These are phyloP conservation scores for Cutaneotrichosporon daszewskae DNA, from an alignment of 1,284 basidiomycete genomes.

Conservation along the genomic window DNA sequence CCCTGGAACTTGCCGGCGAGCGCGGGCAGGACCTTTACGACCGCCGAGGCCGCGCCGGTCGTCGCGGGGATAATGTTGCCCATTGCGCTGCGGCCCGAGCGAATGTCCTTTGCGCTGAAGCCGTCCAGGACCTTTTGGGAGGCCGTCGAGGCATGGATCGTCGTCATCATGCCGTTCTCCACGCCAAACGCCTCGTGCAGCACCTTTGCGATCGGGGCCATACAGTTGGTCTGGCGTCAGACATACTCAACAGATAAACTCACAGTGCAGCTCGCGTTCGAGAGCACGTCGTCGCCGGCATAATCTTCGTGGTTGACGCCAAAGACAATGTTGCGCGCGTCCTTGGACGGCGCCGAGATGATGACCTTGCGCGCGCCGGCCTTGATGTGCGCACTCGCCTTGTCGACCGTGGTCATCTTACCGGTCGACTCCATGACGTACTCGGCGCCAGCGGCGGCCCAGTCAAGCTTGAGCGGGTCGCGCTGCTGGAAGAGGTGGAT, in stretches of 20 bases:
- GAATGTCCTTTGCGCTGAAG: conserved; percentile 46
- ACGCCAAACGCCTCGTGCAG: conserved; percentile 45
- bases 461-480: conserved; percentile 43
- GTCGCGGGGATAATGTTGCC: conserved; percentile 48
- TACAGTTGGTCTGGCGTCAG: conserved; percentile 50
- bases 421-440: conserved; percentile 47
- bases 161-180: conserved; percentile 49
- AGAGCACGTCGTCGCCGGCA: conserved; percentile 39
- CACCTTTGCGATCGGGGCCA: conserved; percentile 47
- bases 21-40: conserved; percentile 47
- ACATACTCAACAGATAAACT: too few relatives aligned
- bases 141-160: conserved; percentile 48
- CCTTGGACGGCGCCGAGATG: conserved; percentile 47
- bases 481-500: conserved; percentile 46
- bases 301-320: conserved; percentile 48
- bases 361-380: conserved; percentile 45
- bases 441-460: conserved; percentile 42
- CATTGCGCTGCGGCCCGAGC: conserved; percentile 41
- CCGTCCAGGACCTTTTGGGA: conserved; percentile 48
- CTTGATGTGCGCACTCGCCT: conserved; percentile 41
- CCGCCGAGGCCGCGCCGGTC: conserved; percentile 47
- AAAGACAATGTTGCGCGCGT: conserved; percentile 41
- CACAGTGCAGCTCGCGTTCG: conserved; percentile 49
- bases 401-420: conserved; percentile 42
- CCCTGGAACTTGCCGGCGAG: conserved; percentile 48